Evolutionary conservation across 2,329 filamentous ascomycete genomes (phyloP), one percentile per base, ranked within the genome.

Genomic region (Knufia fluminis): DNA sequence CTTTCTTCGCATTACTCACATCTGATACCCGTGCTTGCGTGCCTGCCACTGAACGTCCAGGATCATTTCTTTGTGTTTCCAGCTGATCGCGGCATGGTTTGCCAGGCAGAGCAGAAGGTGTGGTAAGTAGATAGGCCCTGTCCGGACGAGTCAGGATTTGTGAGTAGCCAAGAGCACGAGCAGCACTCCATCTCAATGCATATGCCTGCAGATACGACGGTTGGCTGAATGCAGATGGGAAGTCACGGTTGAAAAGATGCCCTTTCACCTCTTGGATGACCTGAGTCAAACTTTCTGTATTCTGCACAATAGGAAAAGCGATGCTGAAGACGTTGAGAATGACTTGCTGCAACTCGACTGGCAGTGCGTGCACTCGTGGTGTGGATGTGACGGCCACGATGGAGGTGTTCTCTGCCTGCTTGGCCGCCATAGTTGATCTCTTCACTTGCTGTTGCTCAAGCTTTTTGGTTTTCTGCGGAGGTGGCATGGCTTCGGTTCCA

Each of bases 141-240:
- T 31, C 23, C 24, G 46, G 17, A 53, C 59, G 62, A 53, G 60
- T 63, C 20, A 83, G 72, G 14, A 82, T 63, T n/a, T 75, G 71
- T n/a, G 80, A 72, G 67, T 97, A 97, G 54, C 83, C 87, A 46
- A 97, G 69, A 0, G 89, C 85, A 47, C 92, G 76, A 46, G 85
- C 85, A 1, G 91, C 86, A 66, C 89, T 95, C 90, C 91, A 98
- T 59, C 92, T 73, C 48, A 87, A 79, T 7, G 88, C 87, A 70
- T 98, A 98, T 8, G 85, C 86, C 53, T 85, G 79, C 16, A 96
- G 75, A 59, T 83, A 78, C 39, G 84, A 79, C 49, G 79, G 74
- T 40, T 74, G 74, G 0, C 80, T 81, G 68, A 97, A 98, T 0
- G 91, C 91, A 14, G 73, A 70, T 10, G 75, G 74, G 67, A 97